phyloP scores from a whole-genome alignment of 108 stramenopile genomes.

The Chaetoceros tenuissimus region DNA sequence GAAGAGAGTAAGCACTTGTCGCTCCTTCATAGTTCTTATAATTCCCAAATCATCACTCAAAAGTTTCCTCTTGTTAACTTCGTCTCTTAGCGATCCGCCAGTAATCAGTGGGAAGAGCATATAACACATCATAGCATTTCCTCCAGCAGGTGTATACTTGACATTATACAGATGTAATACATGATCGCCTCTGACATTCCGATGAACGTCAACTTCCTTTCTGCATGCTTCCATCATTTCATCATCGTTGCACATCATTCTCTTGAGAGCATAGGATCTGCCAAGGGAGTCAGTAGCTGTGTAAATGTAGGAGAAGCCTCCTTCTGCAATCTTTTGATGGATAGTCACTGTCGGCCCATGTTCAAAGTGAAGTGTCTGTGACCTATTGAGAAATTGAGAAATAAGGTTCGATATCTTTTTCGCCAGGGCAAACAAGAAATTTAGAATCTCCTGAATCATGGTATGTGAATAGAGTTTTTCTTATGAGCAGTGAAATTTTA shows the following conservation, averaged over 20 bases:
- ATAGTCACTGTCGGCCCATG: conserved; percentile 38
- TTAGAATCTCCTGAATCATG: neutral
- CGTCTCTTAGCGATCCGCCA: conserved; percentile 38
- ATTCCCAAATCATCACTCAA: neutral
- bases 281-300: conserved; percentile 24
- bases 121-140: conserved; percentile 41
- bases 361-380: conserved; percentile 27
- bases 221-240: conserved; percentile 46
- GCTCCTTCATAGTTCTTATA: conserved; percentile 23
- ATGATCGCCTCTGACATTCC: conserved; percentile 15
- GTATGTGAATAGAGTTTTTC: no score
- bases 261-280: conserved; percentile 59
- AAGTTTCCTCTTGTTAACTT: conserved; percentile 56
- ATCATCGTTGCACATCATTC: conserved; percentile 44
- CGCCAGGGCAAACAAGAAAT: neutral
- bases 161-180: conserved; percentile 21
- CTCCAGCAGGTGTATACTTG: conserved; percentile 21
- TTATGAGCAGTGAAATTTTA: no score
- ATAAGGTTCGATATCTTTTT: neutral
- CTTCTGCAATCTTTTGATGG: conserved; percentile 62
- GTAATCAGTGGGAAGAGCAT: conserved; percentile 72
- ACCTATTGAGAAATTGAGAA: neutral
- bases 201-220: conserved; percentile 66
- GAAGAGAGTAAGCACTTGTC: conserved; percentile 39
- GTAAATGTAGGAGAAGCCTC: conserved; percentile 68